Base-by-base conservation (phyloP, 2,329 filamentous ascomycete species). In the Lachnellula subtilissima region DNA sequence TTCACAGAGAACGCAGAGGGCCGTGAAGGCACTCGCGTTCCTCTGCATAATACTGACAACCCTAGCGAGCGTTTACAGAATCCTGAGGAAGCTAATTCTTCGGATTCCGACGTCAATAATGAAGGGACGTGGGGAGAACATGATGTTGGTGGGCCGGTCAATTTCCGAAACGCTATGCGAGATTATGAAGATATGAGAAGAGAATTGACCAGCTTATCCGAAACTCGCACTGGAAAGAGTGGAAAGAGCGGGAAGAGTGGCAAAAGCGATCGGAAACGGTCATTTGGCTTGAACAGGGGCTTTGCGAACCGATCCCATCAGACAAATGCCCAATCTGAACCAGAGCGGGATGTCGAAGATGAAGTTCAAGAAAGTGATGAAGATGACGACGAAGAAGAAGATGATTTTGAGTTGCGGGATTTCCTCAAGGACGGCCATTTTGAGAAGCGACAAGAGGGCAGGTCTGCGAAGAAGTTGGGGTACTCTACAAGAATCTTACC, bases 391-490 rank as follows among this genome's bases (percentile, higher is more conserved):
- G 76, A 80, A 15, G 77, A 80, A 15, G 75, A 81, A 2, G 80
- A 83, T 1, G 84, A 81, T 2, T 91, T 92, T 60, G 80, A 88
- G 58, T 76, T 92, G 1, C 81, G 80, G 36, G 75, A 83, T 12
- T 92, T 92, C 67, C 81, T 92, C 72, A 80, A 83, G 48, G 83
- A 89, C 57, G 88, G 88, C 1, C 86, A 88, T 64, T 85, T 91
- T 57, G 89, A 91, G 71, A 89, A 87, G 68, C 80, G 87, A 12
- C 82, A 81, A 2, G 80, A 84, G 32, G 86, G 84, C 5, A 76
- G 78, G 37, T 87, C 88, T 0, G 80, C 85, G 11, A 94, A 93
- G 74, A 88, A 65, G 82, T 93, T 11, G 89, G 89, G 2, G 86
- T 93, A 1, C 75, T 91, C 1, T 93, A 86, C 76, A 89, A 87